Conservation (phyloP, 116 monocot species). For the Dioscorea cayenensis region DNA sequence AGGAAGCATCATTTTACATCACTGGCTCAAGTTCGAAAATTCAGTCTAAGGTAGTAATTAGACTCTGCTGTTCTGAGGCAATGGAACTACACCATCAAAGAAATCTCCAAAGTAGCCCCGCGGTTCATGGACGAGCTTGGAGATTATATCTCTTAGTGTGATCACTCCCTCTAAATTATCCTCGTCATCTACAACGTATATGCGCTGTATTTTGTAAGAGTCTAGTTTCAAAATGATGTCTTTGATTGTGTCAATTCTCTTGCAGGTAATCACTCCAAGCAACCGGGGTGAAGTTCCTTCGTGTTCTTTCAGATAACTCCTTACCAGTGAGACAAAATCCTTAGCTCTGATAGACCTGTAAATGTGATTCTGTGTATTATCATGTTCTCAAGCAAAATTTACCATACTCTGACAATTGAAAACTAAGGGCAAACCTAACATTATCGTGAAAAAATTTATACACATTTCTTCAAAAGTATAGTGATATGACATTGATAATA, state of each 20-base stretch:
- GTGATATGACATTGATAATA: no score
- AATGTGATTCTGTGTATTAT: background rate
- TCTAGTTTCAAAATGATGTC: slow-evolving; percentile 76
- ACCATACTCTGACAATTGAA: no score
- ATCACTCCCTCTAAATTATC: slow-evolving; percentile 73
- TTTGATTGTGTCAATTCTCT: slow-evolving; percentile 54
- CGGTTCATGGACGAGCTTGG: slow-evolving; percentile 88
- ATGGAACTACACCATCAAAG: slow-evolving; percentile 85
- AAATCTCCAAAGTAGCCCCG: slow-evolving; percentile 94
- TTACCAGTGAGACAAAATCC: slow-evolving; percentile 52
- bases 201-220: slow-evolving; percentile 58
- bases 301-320: slow-evolving; percentile 38
- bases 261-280: slow-evolving; percentile 69
- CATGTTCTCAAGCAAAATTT: no score
- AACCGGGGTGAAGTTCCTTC: slow-evolving; percentile 47
- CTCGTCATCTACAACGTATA: slow-evolving; percentile 67
- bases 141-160: slow-evolving; percentile 91
- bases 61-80: slow-evolving; percentile 72
- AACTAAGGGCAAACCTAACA: no score
- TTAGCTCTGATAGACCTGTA: slow-evolving; percentile 71
- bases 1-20: slow-evolving; percentile 1
- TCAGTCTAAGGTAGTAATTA: slow-evolving; percentile 9
- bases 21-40: background rate
- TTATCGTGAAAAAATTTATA: no score
- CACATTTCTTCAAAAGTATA: no score